Percentiles rank a stretch among this genome's conserved stretches.
Evolutionary conservation across 306 rosid species (phyloP).

Genomic region (Cajanus cajan): DNA sequence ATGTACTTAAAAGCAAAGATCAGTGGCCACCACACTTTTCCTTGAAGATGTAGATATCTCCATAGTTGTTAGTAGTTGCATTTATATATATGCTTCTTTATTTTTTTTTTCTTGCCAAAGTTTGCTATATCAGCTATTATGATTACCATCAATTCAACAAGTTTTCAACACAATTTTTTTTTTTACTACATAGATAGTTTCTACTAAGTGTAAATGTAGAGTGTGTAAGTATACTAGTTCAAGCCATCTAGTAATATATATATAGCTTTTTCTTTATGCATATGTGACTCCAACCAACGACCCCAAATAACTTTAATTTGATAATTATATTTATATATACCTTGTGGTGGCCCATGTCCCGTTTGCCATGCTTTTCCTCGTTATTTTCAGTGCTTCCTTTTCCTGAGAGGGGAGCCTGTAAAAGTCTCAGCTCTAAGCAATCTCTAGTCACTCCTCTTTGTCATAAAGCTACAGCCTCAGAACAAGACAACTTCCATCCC

Average conservation of each 20-base stretch:
- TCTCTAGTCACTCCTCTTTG: slow-evolving; percentile 29
- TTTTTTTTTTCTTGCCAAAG: no score
- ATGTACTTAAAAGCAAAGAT: slow-evolving; percentile 27
- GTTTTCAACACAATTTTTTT: no score
- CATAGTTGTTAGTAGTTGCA: not conserved
- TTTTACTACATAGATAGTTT: no score
- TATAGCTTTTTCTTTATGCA: slow-evolving; percentile 2
- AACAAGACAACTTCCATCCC: slow-evolving; percentile 54
- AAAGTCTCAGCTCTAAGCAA: slow-evolving; percentile 37
- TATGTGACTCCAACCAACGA: slow-evolving; percentile 22
- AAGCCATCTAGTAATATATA: no score
- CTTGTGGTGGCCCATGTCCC: slow-evolving; percentile 18
- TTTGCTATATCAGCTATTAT: no score
- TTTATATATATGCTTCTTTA: no score
- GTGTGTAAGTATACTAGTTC: no score
- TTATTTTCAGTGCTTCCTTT: slow-evolving; percentile 46
- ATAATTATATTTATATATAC: not conserved
- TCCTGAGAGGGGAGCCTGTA: slow-evolving; percentile 35
- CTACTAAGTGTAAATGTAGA: no score
- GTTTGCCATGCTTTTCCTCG: slow-evolving; percentile 13
- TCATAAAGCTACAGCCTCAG: slow-evolving; percentile 36
- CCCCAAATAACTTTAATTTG: slow-evolving; percentile 16
- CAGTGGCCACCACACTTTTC: slow-evolving; percentile 32
- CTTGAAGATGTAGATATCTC: slow-evolving; percentile 34
- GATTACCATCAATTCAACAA: no score